These are phyloP conservation scores for Collariella sp. DNA, from an alignment of 495 filamentous ascomycete genomes.

Conservation along the genomic window DNA sequence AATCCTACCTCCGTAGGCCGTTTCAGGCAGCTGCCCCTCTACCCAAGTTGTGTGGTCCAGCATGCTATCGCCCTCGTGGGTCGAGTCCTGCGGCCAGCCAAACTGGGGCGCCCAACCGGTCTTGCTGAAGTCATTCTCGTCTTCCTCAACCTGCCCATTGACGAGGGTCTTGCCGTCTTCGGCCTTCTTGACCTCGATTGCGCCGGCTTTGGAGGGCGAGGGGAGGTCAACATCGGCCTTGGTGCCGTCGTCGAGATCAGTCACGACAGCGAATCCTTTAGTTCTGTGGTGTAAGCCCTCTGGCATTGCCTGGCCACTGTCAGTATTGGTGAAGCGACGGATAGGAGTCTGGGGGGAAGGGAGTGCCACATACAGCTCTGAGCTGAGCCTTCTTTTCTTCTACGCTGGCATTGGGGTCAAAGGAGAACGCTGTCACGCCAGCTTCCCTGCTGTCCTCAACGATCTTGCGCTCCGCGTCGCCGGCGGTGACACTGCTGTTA, in stretches of 20 bases:
- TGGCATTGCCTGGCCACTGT: conserved; percentile 32
- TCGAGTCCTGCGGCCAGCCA: conserved; percentile 48
- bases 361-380: conserved; percentile 55
- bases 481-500: conserved; percentile 55
- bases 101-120: conserved; percentile 88
- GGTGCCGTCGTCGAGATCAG: conserved; percentile 64
- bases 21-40: conserved; percentile 78
- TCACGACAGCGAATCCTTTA: conserved; percentile 58
- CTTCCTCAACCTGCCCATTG: conserved; percentile 46
- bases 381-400: conserved; percentile 78
- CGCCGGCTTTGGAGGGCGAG: conserved; percentile 60
- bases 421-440: conserved; percentile 71
- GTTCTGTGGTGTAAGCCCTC: conserved; percentile 59
- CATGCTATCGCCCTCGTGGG: conserved; percentile 52
- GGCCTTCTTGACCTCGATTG: conserved; percentile 36
- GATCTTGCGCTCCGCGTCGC: conserved; percentile 59
- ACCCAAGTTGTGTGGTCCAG: conserved; percentile 81
- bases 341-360: not conserved
- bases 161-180: conserved; percentile 39
- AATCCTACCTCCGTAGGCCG: conserved; percentile 75
- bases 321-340: conserved; percentile 1
- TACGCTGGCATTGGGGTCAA: conserved; percentile 75
- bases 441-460: conserved; percentile 67
- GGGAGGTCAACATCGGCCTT: conserved; percentile 72
- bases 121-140: conserved; percentile 51